Base-by-base conservation (phyloP, 768 basidiomycete species). In the Mycena alexandri region DNA sequence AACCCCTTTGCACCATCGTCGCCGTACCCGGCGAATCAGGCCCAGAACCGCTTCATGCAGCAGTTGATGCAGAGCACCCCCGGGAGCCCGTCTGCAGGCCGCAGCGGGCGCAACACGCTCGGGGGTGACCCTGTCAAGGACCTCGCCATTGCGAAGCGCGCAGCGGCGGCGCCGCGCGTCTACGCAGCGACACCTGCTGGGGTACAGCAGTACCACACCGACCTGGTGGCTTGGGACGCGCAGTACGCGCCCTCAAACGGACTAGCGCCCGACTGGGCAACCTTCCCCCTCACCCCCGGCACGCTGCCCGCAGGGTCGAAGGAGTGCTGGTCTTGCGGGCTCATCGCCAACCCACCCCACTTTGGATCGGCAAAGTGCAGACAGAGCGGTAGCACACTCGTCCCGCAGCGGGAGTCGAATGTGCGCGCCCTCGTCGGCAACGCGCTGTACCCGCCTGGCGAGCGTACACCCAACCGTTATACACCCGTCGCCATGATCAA, bases 261-360 rank as follows among this genome's bases (percentile, higher is more conserved):
- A 9, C 42, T 16, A 0, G 42, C 56, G 21, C 52, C 56, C 4
- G 47, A 60, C 33, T 60, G 36, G 17, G 46, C 46, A 12, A 47
- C 21, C 0, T 38, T 48, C 46, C 58, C 46, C 4, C 36, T 60
- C n/a, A 34, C 58, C 44, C 58, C 58, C 33, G 58, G 58, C 21
- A 60, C 41, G 13, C 17, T 50, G 34, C 46, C 46, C 1, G 46
- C 46, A 5, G 58, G 58, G 21, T 60, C 58, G n/a, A 60, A 48
- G 41, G 58, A 60, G 22, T 60, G 58, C 58, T 60, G 58, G 58
- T 14, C 44, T 13, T 60, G 46, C 25, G 57, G 57, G 25, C 42
- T 21, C 10, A 13, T 59, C n/a, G n/a, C 44, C 0, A 12, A 33
- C 33, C 58, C 44, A 10, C 58, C 58, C 17, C 58, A 60, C 56